Evolutionary conservation across 108 stramenopile genomes (phyloP).

Genomic region (Pseudonitzschia multiseries): DNA sequence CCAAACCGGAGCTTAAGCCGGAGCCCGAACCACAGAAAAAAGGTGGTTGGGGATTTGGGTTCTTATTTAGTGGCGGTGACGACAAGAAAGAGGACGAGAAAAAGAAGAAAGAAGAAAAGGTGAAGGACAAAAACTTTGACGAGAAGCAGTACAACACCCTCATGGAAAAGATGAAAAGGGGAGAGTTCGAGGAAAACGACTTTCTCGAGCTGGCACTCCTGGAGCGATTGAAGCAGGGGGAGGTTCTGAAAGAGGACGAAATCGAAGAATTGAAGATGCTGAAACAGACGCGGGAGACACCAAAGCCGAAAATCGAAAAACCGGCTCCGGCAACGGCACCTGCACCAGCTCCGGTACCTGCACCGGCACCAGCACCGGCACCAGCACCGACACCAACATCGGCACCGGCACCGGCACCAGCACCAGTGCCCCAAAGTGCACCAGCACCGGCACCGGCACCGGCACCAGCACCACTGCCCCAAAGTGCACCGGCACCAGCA

Average conservation of each 20-base stretch:
- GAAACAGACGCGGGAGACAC: not conserved
- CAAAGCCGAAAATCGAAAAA: not conserved
- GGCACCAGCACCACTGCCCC: no score
- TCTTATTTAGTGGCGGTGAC: not conserved
- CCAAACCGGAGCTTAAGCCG: no score
- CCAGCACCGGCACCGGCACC: no score
- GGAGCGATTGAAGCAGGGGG: conserved; percentile 18
- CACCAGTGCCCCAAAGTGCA: no score
- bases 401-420: no score
- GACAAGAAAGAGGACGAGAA: not conserved
- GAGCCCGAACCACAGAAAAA: not conserved
- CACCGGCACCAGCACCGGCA: no score
- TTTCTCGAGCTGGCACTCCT: conserved; percentile 22
- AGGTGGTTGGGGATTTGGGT: not conserved
- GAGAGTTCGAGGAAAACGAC: conserved; percentile 29
- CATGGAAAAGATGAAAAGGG: conserved; percentile 13
- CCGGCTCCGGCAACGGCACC: no score
- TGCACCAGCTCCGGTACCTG: no score
- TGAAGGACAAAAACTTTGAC: not conserved
- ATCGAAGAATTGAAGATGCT: conserved; percentile 30
- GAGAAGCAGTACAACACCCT: not conserved
- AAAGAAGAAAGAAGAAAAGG: not conserved
- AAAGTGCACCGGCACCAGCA: no score
- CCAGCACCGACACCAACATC: no score
- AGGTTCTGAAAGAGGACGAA: conserved; percentile 20